These are phyloP conservation scores for Helminthosporium solani DNA, from an alignment of 2,329 filamentous ascomycete species.

Conservation along the genomic window DNA sequence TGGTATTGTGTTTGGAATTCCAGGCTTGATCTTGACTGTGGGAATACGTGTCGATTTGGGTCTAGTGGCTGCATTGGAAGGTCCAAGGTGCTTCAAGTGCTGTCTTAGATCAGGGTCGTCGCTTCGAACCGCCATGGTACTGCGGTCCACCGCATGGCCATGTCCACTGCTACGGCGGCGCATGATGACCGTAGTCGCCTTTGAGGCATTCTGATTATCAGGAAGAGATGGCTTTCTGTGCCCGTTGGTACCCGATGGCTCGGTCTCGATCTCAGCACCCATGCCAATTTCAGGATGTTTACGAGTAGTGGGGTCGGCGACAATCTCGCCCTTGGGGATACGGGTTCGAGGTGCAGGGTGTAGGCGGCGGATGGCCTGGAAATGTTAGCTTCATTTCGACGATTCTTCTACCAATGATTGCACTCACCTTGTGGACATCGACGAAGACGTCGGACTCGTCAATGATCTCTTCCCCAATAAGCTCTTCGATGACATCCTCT, in stretches of 20 bases:
- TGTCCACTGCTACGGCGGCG: constrained; percentile 48
- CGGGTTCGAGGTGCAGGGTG: constrained; percentile 79
- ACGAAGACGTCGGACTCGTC: constrained; percentile 98
- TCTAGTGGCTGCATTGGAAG: constrained; percentile 62
- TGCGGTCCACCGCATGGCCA: constrained; percentile 13
- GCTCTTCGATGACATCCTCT: constrained; percentile 96
- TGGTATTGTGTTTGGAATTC: constrained; percentile 45
- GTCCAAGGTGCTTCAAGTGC: constrained; percentile 64
- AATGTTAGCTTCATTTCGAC: neutral
- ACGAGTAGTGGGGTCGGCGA: constrained; percentile 44
- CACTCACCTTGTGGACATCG: constrained; percentile 81
- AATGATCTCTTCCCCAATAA: constrained; percentile 99
- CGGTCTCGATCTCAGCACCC: constrained; percentile 19
- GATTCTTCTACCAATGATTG: neutral
- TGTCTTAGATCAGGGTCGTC: constrained; percentile 58
- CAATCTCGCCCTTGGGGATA: constrained; percentile 58
- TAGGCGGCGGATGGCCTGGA: constrained; percentile 76
- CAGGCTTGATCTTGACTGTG: constrained; percentile 66
- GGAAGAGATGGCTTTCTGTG: constrained; percentile 34
- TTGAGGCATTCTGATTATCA: constrained; percentile 25
- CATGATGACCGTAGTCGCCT: constrained; percentile 46
- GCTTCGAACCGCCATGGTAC: constrained; percentile 48
- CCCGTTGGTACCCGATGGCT: constrained; percentile 12
- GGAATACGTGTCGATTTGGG: constrained; percentile 63
- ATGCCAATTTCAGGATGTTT: constrained; percentile 27